Percentiles rank a stretch among this genome's conserved stretches.
Evolutionary conservation across 805 yeast species (phyloP).

Genomic region (Saccharomycopsis olivae): DNA sequence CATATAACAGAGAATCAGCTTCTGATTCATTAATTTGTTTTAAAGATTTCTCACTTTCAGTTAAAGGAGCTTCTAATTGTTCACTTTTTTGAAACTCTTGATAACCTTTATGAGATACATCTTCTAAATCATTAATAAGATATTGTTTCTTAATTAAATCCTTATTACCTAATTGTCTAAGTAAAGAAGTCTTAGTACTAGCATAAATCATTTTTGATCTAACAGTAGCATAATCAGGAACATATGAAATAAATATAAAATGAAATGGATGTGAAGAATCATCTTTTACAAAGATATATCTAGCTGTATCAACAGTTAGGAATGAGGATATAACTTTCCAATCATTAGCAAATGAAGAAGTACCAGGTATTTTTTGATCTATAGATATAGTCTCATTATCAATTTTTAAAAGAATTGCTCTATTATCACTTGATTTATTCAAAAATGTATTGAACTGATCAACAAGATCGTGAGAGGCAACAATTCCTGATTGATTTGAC

Average conservation of each 20-base stretch:
- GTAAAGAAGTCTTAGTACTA: slow-evolving; percentile 68
- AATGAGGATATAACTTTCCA: slow-evolving; percentile 26
- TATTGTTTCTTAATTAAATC: slow-evolving; percentile 25
- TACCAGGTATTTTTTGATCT: slow-evolving; percentile 26
- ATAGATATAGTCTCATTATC: slow-evolving; percentile 26
- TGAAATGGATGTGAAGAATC: slow-evolving; percentile 23
- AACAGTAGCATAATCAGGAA: slow-evolving; percentile 79
- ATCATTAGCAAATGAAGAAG: slow-evolving; percentile 26
- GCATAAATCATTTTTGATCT: slow-evolving; percentile 90
- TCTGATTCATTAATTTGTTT: slow-evolving; percentile 36
- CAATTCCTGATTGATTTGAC: slow-evolving; percentile 62
- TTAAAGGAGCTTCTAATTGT: slow-evolving; percentile 35
- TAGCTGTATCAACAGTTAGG: slow-evolving; percentile 29
- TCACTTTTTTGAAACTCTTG: slow-evolving; percentile 28
- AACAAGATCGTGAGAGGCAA: slow-evolving; percentile 23
- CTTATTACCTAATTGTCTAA: slow-evolving; percentile 60
- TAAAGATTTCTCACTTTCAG: slow-evolving; percentile 47
- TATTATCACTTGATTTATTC: slow-evolving; percentile 23
- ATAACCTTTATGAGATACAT: slow-evolving; percentile 42
- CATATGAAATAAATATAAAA: slow-evolving; percentile 57
- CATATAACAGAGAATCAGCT: slow-evolving; percentile 23
- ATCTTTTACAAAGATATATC: slow-evolving; percentile 39
- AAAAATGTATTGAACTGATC: slow-evolving; percentile 32
- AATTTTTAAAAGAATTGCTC: slow-evolving; percentile 23
- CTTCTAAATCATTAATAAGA: slow-evolving; percentile 47